Conservation (phyloP, 345 rosid species). For the Salix caprea region DNA sequence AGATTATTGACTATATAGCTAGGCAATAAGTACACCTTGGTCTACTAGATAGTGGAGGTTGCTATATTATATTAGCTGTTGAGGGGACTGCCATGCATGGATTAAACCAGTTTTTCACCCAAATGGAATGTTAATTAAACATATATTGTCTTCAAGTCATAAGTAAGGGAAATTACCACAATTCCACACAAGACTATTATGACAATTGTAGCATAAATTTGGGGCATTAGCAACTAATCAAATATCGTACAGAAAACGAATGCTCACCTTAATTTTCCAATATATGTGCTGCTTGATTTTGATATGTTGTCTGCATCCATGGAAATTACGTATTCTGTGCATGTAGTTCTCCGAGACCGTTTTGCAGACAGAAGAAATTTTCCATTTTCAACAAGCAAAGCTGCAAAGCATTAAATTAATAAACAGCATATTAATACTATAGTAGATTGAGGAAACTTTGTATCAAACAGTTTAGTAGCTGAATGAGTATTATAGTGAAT, state of each 20-base stretch:
- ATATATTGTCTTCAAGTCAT: too few species aligned
- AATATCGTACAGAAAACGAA: not conserved
- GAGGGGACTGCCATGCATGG: not conserved
- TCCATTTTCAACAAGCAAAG: constrained; percentile 13
- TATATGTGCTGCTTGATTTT: constrained; percentile 9
- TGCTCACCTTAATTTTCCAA: constrained; percentile 10
- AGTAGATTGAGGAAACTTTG: not conserved
- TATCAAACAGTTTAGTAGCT: not conserved
- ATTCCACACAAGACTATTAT: not conserved
- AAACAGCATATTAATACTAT: not conserved
- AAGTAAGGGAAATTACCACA: not conserved
- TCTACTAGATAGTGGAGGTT: too few species aligned
- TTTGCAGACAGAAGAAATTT: constrained; percentile 13
- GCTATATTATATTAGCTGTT: not conserved
- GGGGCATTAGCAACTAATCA: not conserved
- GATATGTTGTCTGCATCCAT: constrained; percentile 11
- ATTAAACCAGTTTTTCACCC: not conserved
- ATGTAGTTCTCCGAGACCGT: constrained; percentile 10
- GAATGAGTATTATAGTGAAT: not conserved
- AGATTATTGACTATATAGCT: too few species aligned
- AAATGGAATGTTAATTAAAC: not conserved
- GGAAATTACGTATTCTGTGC: constrained; percentile 9
- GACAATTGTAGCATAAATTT: not conserved
- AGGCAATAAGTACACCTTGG: too few species aligned
- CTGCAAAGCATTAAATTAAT: not conserved